A percentile compares a stretch with the other conserved stretches of the same genome.
Evolutionary conservation across 2,329 filamentous ascomycete genomes (phyloP).

Genomic region (Verticillium alfalfae): DNA sequence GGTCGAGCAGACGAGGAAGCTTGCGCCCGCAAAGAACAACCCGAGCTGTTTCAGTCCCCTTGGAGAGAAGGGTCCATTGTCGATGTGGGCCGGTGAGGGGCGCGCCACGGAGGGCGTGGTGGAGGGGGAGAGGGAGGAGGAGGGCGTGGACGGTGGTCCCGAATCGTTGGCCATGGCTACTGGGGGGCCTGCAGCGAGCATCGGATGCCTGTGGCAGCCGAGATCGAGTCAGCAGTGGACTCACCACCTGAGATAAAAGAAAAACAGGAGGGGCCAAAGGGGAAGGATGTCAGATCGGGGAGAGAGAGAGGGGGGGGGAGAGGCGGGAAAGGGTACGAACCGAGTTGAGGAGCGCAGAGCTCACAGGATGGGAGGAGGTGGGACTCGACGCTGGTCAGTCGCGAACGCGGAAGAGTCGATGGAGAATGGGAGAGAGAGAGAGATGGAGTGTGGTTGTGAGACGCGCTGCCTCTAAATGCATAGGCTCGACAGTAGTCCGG

Average conservation of each 20-base stretch:
- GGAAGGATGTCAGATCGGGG: not conserved
- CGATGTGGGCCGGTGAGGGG: not conserved
- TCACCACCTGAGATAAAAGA: not conserved
- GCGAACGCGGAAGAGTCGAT: not conserved
- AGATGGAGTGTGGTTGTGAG: not conserved
- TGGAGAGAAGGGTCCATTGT: slow-evolving; percentile 4
- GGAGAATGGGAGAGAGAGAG: not conserved
- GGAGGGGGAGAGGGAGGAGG: slow-evolving; percentile 11
- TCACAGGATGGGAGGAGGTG: not conserved
- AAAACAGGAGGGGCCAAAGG: slow-evolving; percentile 5
- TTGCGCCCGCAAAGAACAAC: slow-evolving; percentile 68
- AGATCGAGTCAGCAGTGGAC: not conserved
- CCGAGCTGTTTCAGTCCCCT: slow-evolving; percentile 47
- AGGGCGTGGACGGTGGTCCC: not conserved
- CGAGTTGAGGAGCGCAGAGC: not conserved
- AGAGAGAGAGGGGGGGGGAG: not conserved
- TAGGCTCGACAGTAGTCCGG: not conserved
- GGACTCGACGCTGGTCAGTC: not conserved
- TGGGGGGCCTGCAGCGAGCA: slow-evolving; percentile 9
- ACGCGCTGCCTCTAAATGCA: not conserved
- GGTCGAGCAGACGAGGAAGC: slow-evolving; percentile 69
- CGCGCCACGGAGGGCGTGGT: slow-evolving; percentile 4
- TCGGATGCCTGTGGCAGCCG: slow-evolving; percentile 1
- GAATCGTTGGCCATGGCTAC: slow-evolving; percentile 9
- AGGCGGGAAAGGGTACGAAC: not conserved